Percentiles rank a stretch among this genome's conserved stretches.
Evolutionary conservation across 495 filamentous ascomycete species (phyloP).

Genomic region (Tricharina praecox): DNA sequence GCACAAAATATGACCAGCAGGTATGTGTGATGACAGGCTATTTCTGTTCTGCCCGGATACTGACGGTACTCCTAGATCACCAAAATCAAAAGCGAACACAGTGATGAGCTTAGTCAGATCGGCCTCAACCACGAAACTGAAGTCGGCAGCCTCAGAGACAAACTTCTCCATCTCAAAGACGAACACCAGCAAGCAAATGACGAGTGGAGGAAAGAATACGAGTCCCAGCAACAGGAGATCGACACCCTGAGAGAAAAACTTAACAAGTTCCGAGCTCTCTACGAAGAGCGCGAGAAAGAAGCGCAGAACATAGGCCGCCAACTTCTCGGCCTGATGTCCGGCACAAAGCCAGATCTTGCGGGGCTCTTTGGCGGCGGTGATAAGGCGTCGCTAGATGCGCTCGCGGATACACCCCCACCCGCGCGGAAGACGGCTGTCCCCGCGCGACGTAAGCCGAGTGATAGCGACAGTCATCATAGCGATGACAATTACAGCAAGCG

Average conservation of each 20-base stretch:
- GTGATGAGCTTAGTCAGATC: background rate
- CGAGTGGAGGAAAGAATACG: conserved; percentile 7
- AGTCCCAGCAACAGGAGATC: conserved; percentile 15
- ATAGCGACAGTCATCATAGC: background rate
- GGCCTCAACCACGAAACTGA: background rate
- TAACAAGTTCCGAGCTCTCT: conserved; percentile 15
- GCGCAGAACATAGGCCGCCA: conserved; percentile 17
- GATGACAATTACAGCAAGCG: background rate
- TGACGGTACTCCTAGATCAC: too few relatives aligned
- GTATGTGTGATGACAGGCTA: too few relatives aligned
- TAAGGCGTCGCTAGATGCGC: background rate
- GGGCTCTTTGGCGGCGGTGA: background rate
- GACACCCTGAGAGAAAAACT: conserved; percentile 16
- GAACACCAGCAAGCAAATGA: background rate
- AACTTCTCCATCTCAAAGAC: too few relatives aligned
- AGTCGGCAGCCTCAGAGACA: background rate
- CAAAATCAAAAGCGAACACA: background rate
- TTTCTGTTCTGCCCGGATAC: too few relatives aligned
- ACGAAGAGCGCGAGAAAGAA: conserved; percentile 22
- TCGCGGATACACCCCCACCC: background rate
- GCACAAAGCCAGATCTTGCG: background rate
- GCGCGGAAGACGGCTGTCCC: background rate
- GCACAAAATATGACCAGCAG: background rate
- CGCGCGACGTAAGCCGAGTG: background rate
- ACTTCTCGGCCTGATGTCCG: conserved; percentile 17